Conservation (phyloP, 495 filamentous ascomycete genomes). For the Darksidea phi region DNA sequence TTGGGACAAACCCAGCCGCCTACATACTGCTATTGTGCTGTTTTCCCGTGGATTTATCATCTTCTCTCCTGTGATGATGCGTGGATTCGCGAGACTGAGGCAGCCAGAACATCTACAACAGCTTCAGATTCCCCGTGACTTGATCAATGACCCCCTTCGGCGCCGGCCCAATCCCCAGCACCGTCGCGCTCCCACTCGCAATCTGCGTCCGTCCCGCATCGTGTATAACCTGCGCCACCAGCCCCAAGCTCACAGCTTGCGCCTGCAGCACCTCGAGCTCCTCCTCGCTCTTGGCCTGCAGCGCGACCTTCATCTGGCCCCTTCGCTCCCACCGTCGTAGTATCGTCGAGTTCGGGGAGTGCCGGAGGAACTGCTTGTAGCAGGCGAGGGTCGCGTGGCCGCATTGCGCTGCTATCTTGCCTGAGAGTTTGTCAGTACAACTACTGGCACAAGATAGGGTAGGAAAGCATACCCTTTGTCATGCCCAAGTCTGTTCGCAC, state of each 20-base stretch:
- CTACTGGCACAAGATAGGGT: not conserved
- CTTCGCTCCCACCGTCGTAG: conserved; percentile 77
- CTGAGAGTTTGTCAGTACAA: conserved; percentile 47
- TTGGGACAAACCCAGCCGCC: conserved; percentile 35
- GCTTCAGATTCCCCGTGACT: conserved; percentile 84
- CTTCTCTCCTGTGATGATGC: too few relatives aligned
- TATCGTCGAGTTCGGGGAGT: conserved; percentile 59
- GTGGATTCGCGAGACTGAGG: too few relatives aligned
- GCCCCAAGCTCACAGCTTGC: conserved; percentile 74
- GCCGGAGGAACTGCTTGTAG: conserved; percentile 77
- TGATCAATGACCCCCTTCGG: conserved; percentile 83
- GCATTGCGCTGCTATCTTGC: conserved; percentile 96
- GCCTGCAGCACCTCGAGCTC: conserved; percentile 75
- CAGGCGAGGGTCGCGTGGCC: conserved; percentile 95
- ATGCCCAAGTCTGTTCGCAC: conserved; percentile 93
- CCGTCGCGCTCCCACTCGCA: conserved; percentile 84
- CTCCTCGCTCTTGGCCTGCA: conserved; percentile 79
- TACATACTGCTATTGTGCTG: conserved; percentile 25
- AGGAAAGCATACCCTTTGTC: conserved; percentile 72
- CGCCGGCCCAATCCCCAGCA: conserved; percentile 83
- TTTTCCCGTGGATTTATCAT: too few relatives aligned
- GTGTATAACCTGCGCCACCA: conserved; percentile 83
- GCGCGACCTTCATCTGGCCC: conserved; percentile 89
- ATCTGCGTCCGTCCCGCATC: conserved; percentile 99
- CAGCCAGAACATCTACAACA: conserved; percentile 67